Base-by-base conservation (phyloP, 495 filamentous ascomycete species). In the Pyronema domesticum region DNA sequence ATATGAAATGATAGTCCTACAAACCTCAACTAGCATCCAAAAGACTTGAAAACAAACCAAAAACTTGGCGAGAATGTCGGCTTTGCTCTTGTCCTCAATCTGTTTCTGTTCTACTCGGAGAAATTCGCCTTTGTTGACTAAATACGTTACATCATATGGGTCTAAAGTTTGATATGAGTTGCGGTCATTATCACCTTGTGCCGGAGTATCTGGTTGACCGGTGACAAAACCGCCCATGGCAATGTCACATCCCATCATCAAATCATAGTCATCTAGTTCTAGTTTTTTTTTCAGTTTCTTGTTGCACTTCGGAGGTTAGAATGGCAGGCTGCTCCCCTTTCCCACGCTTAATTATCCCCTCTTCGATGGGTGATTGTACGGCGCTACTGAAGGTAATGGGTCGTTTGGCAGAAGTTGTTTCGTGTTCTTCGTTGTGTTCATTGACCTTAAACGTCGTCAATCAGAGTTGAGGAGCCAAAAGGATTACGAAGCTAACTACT, bases 141-240 rank as follows among this genome's bases (percentile, higher is more conserved):
- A 43, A 17, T 17, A 17, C 39, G 17, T 43, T 6, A 40, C 8
- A 8, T 40, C 9, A 8, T 8, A 40, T 3, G 17, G 39, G 2
- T 1, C 6, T 43, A 17, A 17, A 43, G 17, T n/a, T 46, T 37
- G 15, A 67, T 37, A n/a, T 55, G 56, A 30, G 23, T 5, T 5
- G 23, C 23, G 23, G 1, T 30, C 23, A 30, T 30, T 30, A 5
- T 30, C 5, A 5, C 5, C 23, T 30, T 30, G 23, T 30, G 5
- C 1, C 7, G 4, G 4, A 18, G 36, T 7, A 11, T 23, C 37
- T 2, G 34, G 14, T n/a, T 40, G 11, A 42, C 48, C 42, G 15
- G 23, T 30, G 23, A 5, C 1, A 36, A 61, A 55, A 1, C 64
- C 64, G 7, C 64, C 64, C 60, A 63, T 66, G 7, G 51, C 33